Evolutionary conservation across 2,329 filamentous ascomycete species (phyloP), one percentile per base, ranked within the genome.

Genomic region (Pseudogymnoascus verrucosus): DNA sequence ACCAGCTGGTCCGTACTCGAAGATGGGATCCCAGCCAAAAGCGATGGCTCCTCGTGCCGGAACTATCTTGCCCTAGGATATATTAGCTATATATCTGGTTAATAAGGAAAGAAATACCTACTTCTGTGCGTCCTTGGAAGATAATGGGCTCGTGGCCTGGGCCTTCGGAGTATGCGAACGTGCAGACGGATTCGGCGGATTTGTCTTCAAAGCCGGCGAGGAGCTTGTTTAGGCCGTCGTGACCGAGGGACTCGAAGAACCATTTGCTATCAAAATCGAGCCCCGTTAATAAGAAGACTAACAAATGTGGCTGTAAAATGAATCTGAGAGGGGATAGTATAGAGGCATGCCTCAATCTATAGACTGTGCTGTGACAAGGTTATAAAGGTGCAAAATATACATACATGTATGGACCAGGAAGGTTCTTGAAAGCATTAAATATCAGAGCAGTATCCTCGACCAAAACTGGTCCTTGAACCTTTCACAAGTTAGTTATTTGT

Each of bases 11-110:
- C 96, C 84, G 69, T 96, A 93, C 78, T 99, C 95, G 71, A 99
- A 99, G 68, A 96, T 89, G 1, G 95, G 86, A 75, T 99, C 95
- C 95, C 95, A 99, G 54, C 93, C 95, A 74, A 99, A 99, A 62
- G 84, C 82, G 16, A 85, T 78, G 47, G 91, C 88, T 5, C 95
- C 95, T 74, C 95, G 83, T 19, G 92, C 84, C 34, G 87, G 86
- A 40, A 98, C 93, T 73, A 99, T 92, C 74, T 87, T 90, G 64
- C 93, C 87, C 83, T 85, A 12, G 23, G 5, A 19, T 51, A 19
- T 19, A 42, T 37, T 51, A 40, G 28, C 19, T 26, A n/a, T 21
- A 31, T 31, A 57, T 7, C 4, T 34, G 3, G 7, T 54, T 57
- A 57, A 26, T 51, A 23, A 21, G 51, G 60, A 10, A 16, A 6